Evolutionary conservation across 352 stramenopile genomes (phyloP).

Genomic region (Globisporangium irregulare): DNA sequence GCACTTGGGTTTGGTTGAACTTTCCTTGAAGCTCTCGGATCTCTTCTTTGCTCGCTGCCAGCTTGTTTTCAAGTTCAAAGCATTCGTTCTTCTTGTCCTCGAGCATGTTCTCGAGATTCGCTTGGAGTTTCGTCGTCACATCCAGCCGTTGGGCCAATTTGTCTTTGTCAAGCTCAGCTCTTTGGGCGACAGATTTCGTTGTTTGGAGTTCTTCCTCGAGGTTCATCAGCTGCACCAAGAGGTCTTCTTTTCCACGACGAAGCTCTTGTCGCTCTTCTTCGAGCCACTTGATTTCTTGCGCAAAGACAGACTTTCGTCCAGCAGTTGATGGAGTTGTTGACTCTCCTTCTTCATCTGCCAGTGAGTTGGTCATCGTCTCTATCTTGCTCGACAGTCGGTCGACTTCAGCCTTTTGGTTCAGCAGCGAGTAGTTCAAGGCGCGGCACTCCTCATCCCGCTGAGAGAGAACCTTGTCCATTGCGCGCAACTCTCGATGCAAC

Average conservation of each 20-base stretch:
- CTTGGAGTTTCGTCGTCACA: slow-evolving; percentile 34
- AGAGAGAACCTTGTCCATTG: slow-evolving; percentile 68
- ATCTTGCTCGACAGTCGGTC: slow-evolving; percentile 45
- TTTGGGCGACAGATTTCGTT: slow-evolving; percentile 32
- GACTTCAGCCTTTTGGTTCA: slow-evolving; percentile 53
- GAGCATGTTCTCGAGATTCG: slow-evolving; percentile 41
- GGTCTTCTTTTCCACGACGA: slow-evolving; percentile 47
- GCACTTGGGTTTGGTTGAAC: slow-evolving; percentile 32
- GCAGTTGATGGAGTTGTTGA: slow-evolving; percentile 14
- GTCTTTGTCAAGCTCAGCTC: slow-evolving; percentile 41
- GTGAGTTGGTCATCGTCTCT: slow-evolving; percentile 24
- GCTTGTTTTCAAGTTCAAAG: slow-evolving; percentile 34
- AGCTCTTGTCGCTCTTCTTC: slow-evolving; percentile 64
- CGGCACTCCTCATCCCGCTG: slow-evolving; percentile 73
- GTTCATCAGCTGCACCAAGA: slow-evolving; percentile 51
- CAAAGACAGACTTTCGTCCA: slow-evolving; percentile 33
- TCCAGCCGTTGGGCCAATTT: slow-evolving; percentile 40
- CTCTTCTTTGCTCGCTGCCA: slow-evolving; percentile 47
- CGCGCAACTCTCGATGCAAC: slow-evolving; percentile 59
- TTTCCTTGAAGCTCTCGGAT: slow-evolving; percentile 38
- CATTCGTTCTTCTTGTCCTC: slow-evolving; percentile 57
- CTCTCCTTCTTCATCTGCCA: slow-evolving; percentile 4
- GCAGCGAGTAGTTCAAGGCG: slow-evolving; percentile 48
- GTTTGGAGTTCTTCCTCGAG: slow-evolving; percentile 61
- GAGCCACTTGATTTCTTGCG: slow-evolving; percentile 72